Evolutionary conservation across 176 grass and related monocot species (phyloP).

Genomic region (Juncus inflexus): DNA sequence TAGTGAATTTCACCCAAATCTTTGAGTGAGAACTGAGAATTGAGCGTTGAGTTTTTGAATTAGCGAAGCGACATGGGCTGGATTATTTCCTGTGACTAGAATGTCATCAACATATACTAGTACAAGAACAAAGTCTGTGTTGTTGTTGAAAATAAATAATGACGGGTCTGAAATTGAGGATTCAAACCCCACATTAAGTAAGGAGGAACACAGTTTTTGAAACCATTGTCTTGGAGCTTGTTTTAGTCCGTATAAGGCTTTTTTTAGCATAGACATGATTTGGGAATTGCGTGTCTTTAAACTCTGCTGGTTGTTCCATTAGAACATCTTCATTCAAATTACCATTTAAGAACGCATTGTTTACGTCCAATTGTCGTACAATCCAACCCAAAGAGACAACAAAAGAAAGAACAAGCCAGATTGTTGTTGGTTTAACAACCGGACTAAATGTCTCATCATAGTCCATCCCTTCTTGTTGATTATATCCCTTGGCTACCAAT

Average conservation of each 20-base stretch:
- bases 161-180: not conserved
- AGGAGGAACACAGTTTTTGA: not conserved
- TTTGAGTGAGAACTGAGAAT: not conserved
- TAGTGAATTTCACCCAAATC: not conserved
- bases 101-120: not conserved
- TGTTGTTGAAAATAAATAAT: not conserved
- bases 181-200: not conserved
- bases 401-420: too few species aligned
- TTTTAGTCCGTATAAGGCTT: constrained; percentile 1
- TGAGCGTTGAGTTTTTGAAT: not conserved
- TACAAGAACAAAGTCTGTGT: not conserved
- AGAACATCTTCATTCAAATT: not conserved
- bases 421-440: too few species aligned
- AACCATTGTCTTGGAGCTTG: not conserved
- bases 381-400: too few species aligned
- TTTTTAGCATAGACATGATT: not conserved
- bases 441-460: not conserved
- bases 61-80: too few species aligned
- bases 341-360: too few species aligned
- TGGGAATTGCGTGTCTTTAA: not conserved
- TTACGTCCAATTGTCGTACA: too few species aligned
- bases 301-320: constrained; percentile 7
- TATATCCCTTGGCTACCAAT: not conserved
- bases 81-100: not conserved
- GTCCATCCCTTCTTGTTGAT: constrained; percentile 1